A percentile compares a stretch with the other conserved stretches of the same genome.
Evolutionary conservation across 2,329 filamentous ascomycete genomes (phyloP).

Genomic region (Ophiocordyceps camponoti-leonardi): DNA sequence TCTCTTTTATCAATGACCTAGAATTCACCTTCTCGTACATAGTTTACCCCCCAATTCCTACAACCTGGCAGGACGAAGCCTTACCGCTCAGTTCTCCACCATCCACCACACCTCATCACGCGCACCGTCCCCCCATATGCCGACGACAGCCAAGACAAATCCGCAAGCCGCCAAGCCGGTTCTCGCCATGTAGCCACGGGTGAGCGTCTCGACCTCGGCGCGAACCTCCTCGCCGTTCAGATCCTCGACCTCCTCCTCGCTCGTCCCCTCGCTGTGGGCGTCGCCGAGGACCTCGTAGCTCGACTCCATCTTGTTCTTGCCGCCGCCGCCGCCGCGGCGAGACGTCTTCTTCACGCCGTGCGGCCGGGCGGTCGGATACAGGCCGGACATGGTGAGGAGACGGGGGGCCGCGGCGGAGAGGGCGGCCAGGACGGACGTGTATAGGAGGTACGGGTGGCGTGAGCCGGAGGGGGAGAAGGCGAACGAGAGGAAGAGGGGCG

Average conservation of each 20-base stretch:
- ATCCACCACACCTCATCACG: constrained; percentile 6
- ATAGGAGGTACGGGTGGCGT: constrained; percentile 80
- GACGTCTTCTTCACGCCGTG: constrained; percentile 12
- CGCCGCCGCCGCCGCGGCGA: constrained; percentile 14
- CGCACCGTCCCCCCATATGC: constrained; percentile 48
- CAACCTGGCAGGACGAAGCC: too few species aligned
- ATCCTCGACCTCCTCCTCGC: constrained; percentile 32
- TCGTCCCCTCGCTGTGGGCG: constrained; percentile 28
- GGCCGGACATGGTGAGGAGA: constrained; percentile 22
- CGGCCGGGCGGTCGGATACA: constrained; percentile 11
- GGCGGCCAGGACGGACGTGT: constrained; percentile 55
- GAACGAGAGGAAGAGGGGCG: constrained; percentile 63
- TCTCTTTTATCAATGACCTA: background rate
- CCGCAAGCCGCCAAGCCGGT: constrained; percentile 35
- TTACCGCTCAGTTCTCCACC: background rate
- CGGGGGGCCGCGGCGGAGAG: constrained; percentile 39
- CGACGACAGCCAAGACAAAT: constrained; percentile 44
- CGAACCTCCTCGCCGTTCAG: constrained; percentile 48
- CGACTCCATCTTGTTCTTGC: constrained; percentile 51
- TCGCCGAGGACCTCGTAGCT: constrained; percentile 54
- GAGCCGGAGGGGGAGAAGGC: constrained; percentile 54
- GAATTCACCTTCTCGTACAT: background rate
- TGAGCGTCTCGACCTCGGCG: constrained; percentile 35
- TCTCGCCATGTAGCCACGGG: constrained; percentile 34
- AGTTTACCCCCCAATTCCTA: background rate